Conservation (phyloP, 1,284 basidiomycete genomes). For the Serendipita sp. region DNA sequence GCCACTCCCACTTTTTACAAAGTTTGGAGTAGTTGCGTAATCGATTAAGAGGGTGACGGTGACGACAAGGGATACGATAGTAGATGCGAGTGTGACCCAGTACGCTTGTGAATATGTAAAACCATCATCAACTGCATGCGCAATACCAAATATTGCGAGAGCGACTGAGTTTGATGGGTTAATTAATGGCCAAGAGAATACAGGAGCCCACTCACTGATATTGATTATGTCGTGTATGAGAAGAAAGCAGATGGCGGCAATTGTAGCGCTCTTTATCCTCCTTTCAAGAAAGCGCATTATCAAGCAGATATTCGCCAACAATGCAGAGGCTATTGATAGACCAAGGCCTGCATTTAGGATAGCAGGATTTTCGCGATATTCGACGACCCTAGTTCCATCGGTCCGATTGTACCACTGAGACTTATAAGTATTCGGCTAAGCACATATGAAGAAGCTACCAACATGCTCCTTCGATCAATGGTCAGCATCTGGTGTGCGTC, state of each 20-base stretch:
- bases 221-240: slow-evolving; percentile 36
- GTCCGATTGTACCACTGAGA: slow-evolving; percentile 37
- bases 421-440: background rate
- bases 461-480: slow-evolving; percentile 11
- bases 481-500: slow-evolving; percentile 28
- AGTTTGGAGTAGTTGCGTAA: slow-evolving; percentile 44
- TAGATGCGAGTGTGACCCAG: slow-evolving; percentile 72
- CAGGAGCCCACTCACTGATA: slow-evolving; percentile 24
- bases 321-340: slow-evolving; percentile 52
- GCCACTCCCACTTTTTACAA: slow-evolving; percentile 57
- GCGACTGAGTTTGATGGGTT: slow-evolving; percentile 16
- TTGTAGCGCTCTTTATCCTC: slow-evolving; percentile 44
- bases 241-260: slow-evolving; percentile 47
- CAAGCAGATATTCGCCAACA: slow-evolving; percentile 57
- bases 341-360: slow-evolving; percentile 50
- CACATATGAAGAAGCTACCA: slow-evolving; percentile 8
- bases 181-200: background rate
- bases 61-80: slow-evolving; percentile 48
- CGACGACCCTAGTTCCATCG: slow-evolving; percentile 30
- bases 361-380: slow-evolving; percentile 37
- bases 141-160: slow-evolving; percentile 49
- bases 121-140: slow-evolving; percentile 50
- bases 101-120: slow-evolving; percentile 57
- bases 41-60: slow-evolving; percentile 61
- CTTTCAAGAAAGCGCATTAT: slow-evolving; percentile 60